A percentile compares a stretch with the other conserved stretches of the same genome.
These are phyloP conservation scores for Epichloe bromicola DNA, from an alignment of 2,329 filamentous ascomycete species.

Conservation along the genomic window DNA sequence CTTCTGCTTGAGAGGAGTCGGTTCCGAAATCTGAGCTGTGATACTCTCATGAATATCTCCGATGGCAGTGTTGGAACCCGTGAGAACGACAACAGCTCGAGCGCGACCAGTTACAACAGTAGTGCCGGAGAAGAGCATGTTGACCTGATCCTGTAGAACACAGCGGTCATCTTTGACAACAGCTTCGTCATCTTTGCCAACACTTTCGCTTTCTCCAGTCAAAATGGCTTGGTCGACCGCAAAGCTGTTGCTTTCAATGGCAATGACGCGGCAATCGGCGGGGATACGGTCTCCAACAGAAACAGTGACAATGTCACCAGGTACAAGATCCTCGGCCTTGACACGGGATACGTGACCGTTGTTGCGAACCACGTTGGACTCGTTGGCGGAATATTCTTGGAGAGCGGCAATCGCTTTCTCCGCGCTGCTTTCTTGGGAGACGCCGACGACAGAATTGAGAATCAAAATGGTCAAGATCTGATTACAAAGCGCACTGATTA, in stretches of 20 bases:
- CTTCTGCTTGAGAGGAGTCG: constrained; percentile 95
- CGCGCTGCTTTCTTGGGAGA: constrained; percentile 95
- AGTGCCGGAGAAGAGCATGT: constrained; percentile 97
- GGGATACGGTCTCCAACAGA: constrained; percentile 87
- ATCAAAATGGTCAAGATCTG: constrained; percentile 94
- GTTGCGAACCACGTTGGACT: constrained; percentile 84
- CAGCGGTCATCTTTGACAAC: constrained; percentile 65
- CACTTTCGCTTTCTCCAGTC: constrained; percentile 95
- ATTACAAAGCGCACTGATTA: neutral
- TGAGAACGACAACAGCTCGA: constrained; percentile 79
- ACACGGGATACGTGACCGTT: constrained; percentile 62
- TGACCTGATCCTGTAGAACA: constrained; percentile 93
- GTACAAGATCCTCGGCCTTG: constrained; percentile 94
- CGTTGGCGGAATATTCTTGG: constrained; percentile 97
- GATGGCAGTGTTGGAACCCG: constrained; percentile 83
- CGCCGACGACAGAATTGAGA: constrained; percentile 91
- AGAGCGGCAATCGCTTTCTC: constrained; percentile 97
- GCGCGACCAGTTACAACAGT: constrained; percentile 93
- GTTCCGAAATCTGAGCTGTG: constrained; percentile 92
- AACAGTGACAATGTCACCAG: constrained; percentile 81
- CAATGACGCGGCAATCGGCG: constrained; percentile 80
- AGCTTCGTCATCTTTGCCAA: constrained; percentile 62
- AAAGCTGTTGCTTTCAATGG: constrained; percentile 95
- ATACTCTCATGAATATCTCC: constrained; percentile 99
- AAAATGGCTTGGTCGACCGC: constrained; percentile 92